phyloP scores from a whole-genome alignment of 1,284 basidiomycete species.

The Malassezia slooffiae region DNA sequence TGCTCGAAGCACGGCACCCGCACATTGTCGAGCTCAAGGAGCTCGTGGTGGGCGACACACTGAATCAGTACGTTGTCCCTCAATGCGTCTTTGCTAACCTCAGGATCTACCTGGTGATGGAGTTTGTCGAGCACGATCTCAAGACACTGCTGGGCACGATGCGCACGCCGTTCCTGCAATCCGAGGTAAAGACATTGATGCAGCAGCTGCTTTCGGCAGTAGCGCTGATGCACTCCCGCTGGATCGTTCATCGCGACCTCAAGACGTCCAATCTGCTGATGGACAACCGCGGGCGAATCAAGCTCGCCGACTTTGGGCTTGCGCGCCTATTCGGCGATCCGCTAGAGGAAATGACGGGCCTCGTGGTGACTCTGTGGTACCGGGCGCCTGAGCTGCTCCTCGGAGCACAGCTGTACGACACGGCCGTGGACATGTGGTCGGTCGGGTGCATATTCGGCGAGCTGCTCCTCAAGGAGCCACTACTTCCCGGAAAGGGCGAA shows the following conservation, averaged over 20 bases:
- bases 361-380: slow-evolving; percentile 98
- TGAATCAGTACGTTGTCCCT: slow-evolving; percentile 76
- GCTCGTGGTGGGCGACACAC: slow-evolving; percentile 95
- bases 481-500: slow-evolving; percentile 92
- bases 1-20: slow-evolving; percentile 69
- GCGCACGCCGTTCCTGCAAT: slow-evolving; percentile 87
- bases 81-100: slow-evolving; percentile 6
- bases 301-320: slow-evolving; percentile 95
- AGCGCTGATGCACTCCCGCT: slow-evolving; percentile 79
- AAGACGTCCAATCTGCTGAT: slow-evolving; percentile 96
- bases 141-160: slow-evolving; percentile 79
- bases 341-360: slow-evolving; percentile 79
- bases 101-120: slow-evolving; percentile 97
- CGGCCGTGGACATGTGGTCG: slow-evolving; percentile 56
- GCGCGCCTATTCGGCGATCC: slow-evolving; percentile 92
- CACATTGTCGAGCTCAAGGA: slow-evolving; percentile 91
- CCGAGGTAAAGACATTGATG: slow-evolving; percentile 95
- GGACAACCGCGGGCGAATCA: slow-evolving; percentile 97
- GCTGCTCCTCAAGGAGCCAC: slow-evolving; percentile 77
- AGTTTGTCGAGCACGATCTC: slow-evolving; percentile 98
- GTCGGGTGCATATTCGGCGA: slow-evolving; percentile 99
- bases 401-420: slow-evolving; percentile 24
- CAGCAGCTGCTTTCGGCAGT: slow-evolving; percentile 86
- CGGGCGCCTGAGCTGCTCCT: slow-evolving; percentile 49
- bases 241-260: slow-evolving; percentile 94